Evolutionary conservation across 345 rosid species (phyloP).

Genomic region (Euphorbia pulcherrima): DNA sequence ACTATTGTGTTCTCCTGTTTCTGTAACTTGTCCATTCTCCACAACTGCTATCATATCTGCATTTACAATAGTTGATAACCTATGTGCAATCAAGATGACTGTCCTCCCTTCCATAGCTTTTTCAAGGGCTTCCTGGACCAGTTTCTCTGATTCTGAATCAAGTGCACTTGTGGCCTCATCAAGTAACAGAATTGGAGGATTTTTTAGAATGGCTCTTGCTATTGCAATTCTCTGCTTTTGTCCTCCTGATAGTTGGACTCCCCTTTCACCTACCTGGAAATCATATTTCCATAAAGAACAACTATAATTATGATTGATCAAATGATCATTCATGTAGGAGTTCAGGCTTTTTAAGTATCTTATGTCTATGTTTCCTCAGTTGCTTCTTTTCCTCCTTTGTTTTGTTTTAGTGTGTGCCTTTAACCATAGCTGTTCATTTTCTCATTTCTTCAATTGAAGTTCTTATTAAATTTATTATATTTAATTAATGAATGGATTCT

Average conservation of each 20-base stretch:
- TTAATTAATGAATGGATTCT: no score
- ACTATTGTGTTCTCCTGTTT: slow-evolving; percentile 55
- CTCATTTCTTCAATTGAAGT: neutral
- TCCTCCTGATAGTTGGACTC: slow-evolving; percentile 65
- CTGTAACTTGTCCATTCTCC: slow-evolving; percentile 51
- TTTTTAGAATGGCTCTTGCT: slow-evolving; percentile 60
- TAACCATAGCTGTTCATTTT: neutral
- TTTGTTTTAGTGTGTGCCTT: neutral
- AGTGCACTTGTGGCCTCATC: slow-evolving; percentile 79
- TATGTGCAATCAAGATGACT: slow-evolving; percentile 55
- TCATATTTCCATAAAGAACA: neutral
- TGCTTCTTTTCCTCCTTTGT: neutral
- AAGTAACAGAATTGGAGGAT: slow-evolving; percentile 60
- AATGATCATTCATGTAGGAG: neutral
- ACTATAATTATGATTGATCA: neutral
- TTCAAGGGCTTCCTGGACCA: slow-evolving; percentile 62
- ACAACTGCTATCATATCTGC: slow-evolving; percentile 54
- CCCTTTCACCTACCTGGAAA: slow-evolving; percentile 57
- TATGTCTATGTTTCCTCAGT: neutral
- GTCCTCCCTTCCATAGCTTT: slow-evolving; percentile 56
- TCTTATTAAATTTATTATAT: neutral
- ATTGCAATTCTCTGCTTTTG: slow-evolving; percentile 69
- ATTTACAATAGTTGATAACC: slow-evolving; percentile 55
- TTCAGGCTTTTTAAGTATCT: neutral
- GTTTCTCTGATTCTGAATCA: slow-evolving; percentile 54